Percentiles rank a stretch among this genome's conserved stretches.
Evolutionary conservation across 805 yeast species (phyloP).

Genomic region (Hanseniaspora nectarophila): DNA sequence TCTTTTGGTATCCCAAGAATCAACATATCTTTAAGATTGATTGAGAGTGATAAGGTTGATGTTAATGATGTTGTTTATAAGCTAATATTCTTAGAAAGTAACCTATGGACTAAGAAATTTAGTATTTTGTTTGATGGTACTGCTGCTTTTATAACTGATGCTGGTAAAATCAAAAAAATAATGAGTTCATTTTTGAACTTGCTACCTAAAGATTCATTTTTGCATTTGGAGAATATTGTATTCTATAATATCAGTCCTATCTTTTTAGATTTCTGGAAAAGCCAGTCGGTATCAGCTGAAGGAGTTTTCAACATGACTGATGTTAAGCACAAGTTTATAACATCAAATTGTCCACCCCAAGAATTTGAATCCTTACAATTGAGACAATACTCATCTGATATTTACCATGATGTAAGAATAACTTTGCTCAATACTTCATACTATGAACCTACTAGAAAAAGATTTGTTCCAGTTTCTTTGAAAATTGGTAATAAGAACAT

Average conservation of each 20-base stretch:
- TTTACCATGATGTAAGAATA: constrained; percentile 41
- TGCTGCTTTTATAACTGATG: constrained; percentile 32
- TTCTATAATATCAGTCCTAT: constrained; percentile 34
- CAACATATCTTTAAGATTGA: constrained; percentile 38
- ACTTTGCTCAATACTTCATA: constrained; percentile 41
- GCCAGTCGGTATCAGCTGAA: constrained; percentile 19
- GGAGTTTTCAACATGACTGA: not conserved
- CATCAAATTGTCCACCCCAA: constrained; percentile 37
- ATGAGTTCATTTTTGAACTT: constrained; percentile 30
- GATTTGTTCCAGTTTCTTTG: constrained; percentile 48
- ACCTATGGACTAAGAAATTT: constrained; percentile 59
- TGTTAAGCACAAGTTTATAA: constrained; percentile 31
- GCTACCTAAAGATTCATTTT: constrained; percentile 41
- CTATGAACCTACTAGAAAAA: constrained; percentile 38
- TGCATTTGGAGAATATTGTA: constrained; percentile 43
- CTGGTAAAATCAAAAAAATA: constrained; percentile 20
- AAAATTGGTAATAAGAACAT: constrained; percentile 60
- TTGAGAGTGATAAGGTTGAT: constrained; percentile 29
- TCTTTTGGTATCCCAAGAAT: constrained; percentile 63
- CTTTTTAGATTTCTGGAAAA: constrained; percentile 22
- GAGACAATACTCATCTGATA: constrained; percentile 32
- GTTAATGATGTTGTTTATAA: constrained; percentile 46
- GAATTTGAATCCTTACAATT: constrained; percentile 37
- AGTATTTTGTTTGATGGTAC: constrained; percentile 60
- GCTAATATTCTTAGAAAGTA: constrained; percentile 51